A percentile compares a stretch with the other conserved stretches of the same genome.
Conservation (phyloP, 2,329 filamentous ascomycete species). For the Penicillium crustosum region DNA sequence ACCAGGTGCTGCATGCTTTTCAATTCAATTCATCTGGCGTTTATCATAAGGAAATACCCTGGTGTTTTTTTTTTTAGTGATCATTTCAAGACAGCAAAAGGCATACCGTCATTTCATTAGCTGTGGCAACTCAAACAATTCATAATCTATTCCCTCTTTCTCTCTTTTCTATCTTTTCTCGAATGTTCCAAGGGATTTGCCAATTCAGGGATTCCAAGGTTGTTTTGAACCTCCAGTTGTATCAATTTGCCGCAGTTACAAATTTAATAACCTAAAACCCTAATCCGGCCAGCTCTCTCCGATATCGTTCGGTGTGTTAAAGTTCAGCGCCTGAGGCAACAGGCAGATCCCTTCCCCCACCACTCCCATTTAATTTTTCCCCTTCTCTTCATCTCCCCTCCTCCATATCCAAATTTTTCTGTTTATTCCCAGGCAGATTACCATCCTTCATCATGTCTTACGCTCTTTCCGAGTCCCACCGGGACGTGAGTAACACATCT, state of each 20-base stretch:
- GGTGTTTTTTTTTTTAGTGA: slow-evolving; percentile 6
- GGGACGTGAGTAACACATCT: slow-evolving; percentile 54
- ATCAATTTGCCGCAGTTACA: background rate
- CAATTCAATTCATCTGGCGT: slow-evolving; percentile 2
- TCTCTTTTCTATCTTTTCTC: too few relatives aligned
- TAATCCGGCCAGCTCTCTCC: slow-evolving; percentile 8
- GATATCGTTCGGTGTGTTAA: slow-evolving; percentile 10
- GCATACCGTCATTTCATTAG: background rate
- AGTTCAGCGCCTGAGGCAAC: slow-evolving; percentile 19
- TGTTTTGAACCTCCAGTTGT: background rate
- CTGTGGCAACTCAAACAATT: background rate
- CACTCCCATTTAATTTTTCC: slow-evolving; percentile 22
- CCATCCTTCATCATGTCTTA: slow-evolving; percentile 50
- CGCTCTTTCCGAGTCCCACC: slow-evolving; percentile 65
- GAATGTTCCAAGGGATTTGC: background rate
- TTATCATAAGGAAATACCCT: slow-evolving; percentile 11
- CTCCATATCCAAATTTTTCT: slow-evolving; percentile 6
- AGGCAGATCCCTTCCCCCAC: slow-evolving; percentile 23
- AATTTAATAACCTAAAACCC: slow-evolving; percentile 5
- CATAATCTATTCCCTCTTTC: background rate
- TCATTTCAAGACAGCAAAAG: slow-evolving; percentile 1
- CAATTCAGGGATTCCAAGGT: background rate
- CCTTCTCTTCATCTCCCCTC: slow-evolving; percentile 11
- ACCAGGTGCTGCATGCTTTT: background rate
- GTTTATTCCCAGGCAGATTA: slow-evolving; percentile 13